Conservation (phyloP, 495 filamentous ascomycete species). For the Tuber umbilicatum region DNA sequence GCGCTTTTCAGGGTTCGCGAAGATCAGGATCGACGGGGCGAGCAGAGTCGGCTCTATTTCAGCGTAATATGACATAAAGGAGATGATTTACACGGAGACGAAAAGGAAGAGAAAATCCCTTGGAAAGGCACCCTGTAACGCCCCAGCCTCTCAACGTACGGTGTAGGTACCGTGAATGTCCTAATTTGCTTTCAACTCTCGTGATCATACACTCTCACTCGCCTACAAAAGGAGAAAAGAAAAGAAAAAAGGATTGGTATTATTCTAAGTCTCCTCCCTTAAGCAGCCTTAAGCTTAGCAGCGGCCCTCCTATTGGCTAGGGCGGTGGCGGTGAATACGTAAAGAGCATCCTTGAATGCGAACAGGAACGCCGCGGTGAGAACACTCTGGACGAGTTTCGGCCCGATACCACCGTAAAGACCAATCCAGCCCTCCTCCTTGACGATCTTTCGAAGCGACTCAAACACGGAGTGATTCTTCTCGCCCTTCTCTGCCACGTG, state of each 20-base stretch:
- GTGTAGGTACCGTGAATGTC: neutral
- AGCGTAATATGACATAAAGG: neutral
- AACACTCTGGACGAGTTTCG: conserved; percentile 93
- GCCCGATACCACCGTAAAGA: conserved; percentile 92
- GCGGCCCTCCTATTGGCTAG: conserved; percentile 48
- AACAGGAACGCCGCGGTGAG: conserved; percentile 95
- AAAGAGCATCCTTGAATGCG: conserved; percentile 90
- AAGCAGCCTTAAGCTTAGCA: conserved; percentile 38
- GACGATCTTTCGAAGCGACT: conserved; percentile 69
- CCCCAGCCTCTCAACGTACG: neutral
- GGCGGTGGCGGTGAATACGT: conserved; percentile 55
- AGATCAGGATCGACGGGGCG: neutral
- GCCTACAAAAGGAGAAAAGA: neutral
- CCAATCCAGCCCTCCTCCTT: conserved; percentile 81
- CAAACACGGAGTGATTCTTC: conserved; percentile 61
- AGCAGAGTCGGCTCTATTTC: neutral
- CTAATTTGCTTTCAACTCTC: neutral
- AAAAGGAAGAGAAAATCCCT: neutral
- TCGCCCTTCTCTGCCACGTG: conserved; percentile 72
- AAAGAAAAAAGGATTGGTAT: neutral
- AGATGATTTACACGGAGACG: neutral
- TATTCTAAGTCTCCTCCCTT: neutral
- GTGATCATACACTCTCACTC: conserved; percentile 29
- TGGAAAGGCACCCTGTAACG: neutral
- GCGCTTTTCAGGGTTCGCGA: neutral